Evolutionary conservation across 2,329 filamentous ascomycete genomes (phyloP).

Genomic region (Penicillium nordicum): DNA sequence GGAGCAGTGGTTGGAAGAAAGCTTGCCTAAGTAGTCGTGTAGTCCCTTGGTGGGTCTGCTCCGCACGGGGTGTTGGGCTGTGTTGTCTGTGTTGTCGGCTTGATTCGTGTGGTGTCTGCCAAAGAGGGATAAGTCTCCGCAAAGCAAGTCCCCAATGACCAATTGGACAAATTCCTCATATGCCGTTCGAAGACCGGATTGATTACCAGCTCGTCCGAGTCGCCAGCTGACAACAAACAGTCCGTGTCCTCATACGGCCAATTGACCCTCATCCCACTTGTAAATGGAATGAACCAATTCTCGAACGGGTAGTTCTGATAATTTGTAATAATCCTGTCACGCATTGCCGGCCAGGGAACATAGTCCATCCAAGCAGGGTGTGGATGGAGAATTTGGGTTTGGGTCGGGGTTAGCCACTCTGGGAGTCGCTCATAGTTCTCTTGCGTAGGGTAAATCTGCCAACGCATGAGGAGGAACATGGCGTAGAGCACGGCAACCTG

Average conservation of each 20-base stretch:
- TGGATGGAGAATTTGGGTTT: constrained; percentile 61
- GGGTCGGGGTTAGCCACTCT: constrained; percentile 65
- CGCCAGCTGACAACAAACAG: constrained; percentile 56
- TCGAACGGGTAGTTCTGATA: constrained; percentile 65
- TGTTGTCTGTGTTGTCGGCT: constrained; percentile 10
- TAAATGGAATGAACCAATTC: constrained; percentile 80
- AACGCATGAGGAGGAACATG: constrained; percentile 85
- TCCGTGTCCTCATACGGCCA: constrained; percentile 79
- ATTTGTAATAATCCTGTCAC: constrained; percentile 59
- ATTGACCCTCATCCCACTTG: constrained; percentile 69
- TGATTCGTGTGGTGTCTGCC: constrained; percentile 41
- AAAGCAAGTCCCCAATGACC: constrained; percentile 72
- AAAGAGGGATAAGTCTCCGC: constrained; percentile 61
- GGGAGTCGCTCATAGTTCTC: constrained; percentile 78
- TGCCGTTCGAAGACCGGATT: constrained; percentile 86
- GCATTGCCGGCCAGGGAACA: constrained; percentile 73
- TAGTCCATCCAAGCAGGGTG: constrained; percentile 84
- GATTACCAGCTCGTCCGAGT: constrained; percentile 65
- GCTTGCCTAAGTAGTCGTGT: not conserved
- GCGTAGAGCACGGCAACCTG: constrained; percentile 76
- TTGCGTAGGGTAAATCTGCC: constrained; percentile 74
- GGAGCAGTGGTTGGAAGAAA: not conserved
- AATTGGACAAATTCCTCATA: constrained; percentile 70
- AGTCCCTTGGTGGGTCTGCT: not conserved
- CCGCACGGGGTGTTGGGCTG: not conserved